Conservation (phyloP, 306 rosid genomes). For the Herpetospermum pedunculosum region DNA sequence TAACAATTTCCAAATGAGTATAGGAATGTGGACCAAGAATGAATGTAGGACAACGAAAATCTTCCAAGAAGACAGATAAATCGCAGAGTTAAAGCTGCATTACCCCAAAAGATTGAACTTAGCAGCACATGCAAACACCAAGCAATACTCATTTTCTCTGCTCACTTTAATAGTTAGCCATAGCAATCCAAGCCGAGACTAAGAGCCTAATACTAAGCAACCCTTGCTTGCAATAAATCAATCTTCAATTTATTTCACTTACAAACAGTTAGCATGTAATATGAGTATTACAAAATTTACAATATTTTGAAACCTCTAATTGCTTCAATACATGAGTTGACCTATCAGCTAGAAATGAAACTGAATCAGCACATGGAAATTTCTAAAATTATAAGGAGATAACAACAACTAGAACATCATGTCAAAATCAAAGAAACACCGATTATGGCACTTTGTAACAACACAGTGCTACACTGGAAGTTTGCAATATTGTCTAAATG, state of each 20-base stretch:
- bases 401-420: not conserved
- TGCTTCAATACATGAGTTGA: not conserved
- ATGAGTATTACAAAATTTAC: not conserved
- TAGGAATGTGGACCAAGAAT: not conserved
- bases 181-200: not conserved
- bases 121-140: not conserved
- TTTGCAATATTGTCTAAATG: not conserved
- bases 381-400: not conserved
- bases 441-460: not conserved
- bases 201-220: not conserved
- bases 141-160: not conserved
- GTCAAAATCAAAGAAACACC: not conserved
- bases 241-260: not conserved
- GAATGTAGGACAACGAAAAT: not conserved
- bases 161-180: not conserved
- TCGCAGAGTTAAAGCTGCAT: not conserved
- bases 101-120: not conserved
- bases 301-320: not conserved
- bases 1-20: not conserved
- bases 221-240: not conserved
- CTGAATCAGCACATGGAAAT: not conserved
- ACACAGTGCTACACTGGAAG: not conserved
- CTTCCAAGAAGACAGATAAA: not conserved
- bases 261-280: not conserved
- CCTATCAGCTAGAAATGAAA: not conserved